Evolutionary conservation across 805 yeast genomes (phyloP), one percentile per base, ranked within the genome.

Genomic region (Starmerella floricola): DNA sequence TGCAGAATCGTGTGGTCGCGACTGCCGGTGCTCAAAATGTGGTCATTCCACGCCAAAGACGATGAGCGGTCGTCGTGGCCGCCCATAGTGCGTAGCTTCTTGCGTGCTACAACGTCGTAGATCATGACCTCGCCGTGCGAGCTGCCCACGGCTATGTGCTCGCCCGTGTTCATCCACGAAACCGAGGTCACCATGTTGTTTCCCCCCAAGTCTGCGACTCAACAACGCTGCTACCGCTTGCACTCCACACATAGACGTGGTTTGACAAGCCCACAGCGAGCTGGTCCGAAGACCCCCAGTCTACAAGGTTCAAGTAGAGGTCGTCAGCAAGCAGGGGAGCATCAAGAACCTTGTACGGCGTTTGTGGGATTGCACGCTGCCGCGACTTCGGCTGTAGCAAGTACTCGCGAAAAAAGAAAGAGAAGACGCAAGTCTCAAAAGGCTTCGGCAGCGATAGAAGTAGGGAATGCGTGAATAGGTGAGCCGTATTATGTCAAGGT

Each of bases 271-370:
- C 97, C 6, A 91, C 97, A 2, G 88, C 95, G 31, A 91, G 64
- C 27, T 82, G 65, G 60, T 88, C 94, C 44, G 79, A 84, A 20
- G 84, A 73, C 0, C 96, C 94, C 98, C 98, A 88, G 58, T 91
- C 97, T 1, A 91, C 81, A 43, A 91, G 67, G 54, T 91, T 91
- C 38, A 86, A 69, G 58, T 88, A 88, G 57, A 87, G 91, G 58
- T 88, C 97, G 59, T 91, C 97, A 5, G 85, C 85, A 18, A 91
- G 66, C 36, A 85, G 94, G 0, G 97, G 98, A 0, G 98, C 98
- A 63, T 88, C 98, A 34, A 88, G 69, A 4, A 88, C 96, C 42
- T 95, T 70, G 56, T 80, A 86, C 0, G 98, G 97, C 1, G 86
- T 83, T 55, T 81, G 83, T 3, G 91, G 69, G 18, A 91, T 82